Evolutionary conservation across 805 yeast species (phyloP).

Genomic region (Maudiozyma bulderi): DNA sequence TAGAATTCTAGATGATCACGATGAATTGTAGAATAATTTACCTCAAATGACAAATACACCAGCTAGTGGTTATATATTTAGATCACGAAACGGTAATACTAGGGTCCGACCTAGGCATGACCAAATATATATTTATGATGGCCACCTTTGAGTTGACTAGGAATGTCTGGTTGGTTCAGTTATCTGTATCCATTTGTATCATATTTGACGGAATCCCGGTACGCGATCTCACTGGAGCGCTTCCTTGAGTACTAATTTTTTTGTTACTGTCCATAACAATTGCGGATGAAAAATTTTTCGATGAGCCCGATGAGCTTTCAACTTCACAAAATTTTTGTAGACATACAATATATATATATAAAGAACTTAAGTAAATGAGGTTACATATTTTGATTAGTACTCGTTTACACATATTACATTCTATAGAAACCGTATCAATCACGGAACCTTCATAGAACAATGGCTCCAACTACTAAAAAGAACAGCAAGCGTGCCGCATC

Average conservation of each 20-base stretch:
- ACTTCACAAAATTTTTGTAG: not conserved
- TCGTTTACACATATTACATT: too few relatives aligned
- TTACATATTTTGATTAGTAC: not conserved
- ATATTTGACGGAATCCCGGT: not conserved
- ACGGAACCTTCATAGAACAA: not conserved
- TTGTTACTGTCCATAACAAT: not conserved
- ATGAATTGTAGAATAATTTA: constrained; percentile 9
- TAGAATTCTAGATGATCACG: constrained; percentile 17
- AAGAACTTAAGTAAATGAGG: not conserved
- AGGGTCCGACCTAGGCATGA: not conserved
- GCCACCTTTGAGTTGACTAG: too few relatives aligned
- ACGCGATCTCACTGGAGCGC: too few relatives aligned
- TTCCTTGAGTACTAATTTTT: too few relatives aligned
- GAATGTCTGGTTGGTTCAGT: not conserved
- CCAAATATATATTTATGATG: not conserved
- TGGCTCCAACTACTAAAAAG: constrained; percentile 16
- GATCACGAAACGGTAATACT: too few relatives aligned
- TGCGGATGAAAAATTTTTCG: constrained; percentile 1
- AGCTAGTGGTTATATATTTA: too few relatives aligned
- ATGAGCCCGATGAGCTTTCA: not conserved
- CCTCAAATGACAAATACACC: too few relatives aligned
- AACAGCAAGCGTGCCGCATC: constrained; percentile 9
- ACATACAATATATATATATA: not conserved
- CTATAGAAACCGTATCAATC: too few relatives aligned
- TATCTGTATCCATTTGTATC: not conserved